A percentile compares a stretch with the other conserved stretches of the same genome.
Evolutionary conservation across 129 eudicot genomes (phyloP).

Genomic region (Centella asiatica): DNA sequence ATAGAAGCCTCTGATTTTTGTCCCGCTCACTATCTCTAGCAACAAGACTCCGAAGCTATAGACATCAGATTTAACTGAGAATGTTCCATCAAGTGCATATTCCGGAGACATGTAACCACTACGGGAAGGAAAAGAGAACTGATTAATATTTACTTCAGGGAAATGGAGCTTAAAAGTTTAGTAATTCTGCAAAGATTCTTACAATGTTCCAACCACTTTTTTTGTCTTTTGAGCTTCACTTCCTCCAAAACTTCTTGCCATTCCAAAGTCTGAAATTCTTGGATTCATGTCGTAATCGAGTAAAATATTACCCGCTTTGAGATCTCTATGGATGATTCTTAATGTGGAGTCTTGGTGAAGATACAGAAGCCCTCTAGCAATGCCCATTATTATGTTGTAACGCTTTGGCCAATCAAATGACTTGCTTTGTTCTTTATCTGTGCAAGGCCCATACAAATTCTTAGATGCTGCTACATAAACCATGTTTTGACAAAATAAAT

Average conservation of each 20-base stretch:
- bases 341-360: conserved; percentile 34
- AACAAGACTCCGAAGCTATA: conserved; percentile 40
- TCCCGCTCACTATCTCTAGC: conserved; percentile 32
- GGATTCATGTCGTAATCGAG: conserved; percentile 32
- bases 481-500: too few relatives aligned
- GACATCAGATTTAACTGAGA: conserved; percentile 17
- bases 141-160: too few relatives aligned
- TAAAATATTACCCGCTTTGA: conserved; percentile 23
- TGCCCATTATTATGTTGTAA: conserved; percentile 20
- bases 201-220: conserved; percentile 35
- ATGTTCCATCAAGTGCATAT: conserved; percentile 12
- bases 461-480: too few relatives aligned
- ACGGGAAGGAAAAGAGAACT: background rate
- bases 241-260: conserved; percentile 27
- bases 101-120: conserved; percentile 47
- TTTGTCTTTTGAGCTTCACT: conserved; percentile 21
- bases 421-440: conserved; percentile 19
- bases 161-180: background rate
- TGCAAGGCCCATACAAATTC: background rate
- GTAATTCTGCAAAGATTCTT: background rate
- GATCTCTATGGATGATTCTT: conserved; percentile 26
- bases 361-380: conserved; percentile 32
- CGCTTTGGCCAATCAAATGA: conserved; percentile 22
- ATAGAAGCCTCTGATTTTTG: conserved; percentile 27
- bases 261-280: conserved; percentile 37